phyloP scores from a whole-genome alignment of 345 rosid species.

The Streptanthus diversifolius region DNA sequence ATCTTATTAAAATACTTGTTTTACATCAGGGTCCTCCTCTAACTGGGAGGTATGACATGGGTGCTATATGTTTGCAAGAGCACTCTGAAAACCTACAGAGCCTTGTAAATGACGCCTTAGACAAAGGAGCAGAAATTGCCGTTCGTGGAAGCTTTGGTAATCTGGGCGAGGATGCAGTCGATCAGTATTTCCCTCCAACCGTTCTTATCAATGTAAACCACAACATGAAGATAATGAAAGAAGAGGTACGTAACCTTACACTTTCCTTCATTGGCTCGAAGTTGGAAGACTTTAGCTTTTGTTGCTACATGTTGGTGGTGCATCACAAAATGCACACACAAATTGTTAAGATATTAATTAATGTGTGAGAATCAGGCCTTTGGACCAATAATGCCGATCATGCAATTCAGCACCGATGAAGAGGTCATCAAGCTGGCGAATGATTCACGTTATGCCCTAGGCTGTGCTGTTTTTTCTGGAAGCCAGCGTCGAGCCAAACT shows the following conservation, averaged over 20 bases:
- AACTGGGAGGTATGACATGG: conserved; percentile 90
- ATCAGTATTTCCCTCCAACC: conserved; percentile 94
- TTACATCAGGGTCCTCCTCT: conserved; percentile 87
- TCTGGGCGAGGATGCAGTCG: conserved; percentile 87
- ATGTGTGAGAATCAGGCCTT: conserved; percentile 56
- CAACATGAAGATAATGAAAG: conserved; percentile 90
- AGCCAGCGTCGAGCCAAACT: conserved; percentile 68
- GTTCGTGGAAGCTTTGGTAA: conserved; percentile 96
- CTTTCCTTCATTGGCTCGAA: not conserved
- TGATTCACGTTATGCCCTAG: conserved; percentile 90
- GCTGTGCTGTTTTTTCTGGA: conserved; percentile 93
- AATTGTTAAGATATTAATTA: not conserved
- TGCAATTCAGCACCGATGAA: conserved; percentile 88
- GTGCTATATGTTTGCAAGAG: conserved; percentile 92
- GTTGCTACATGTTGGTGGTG: conserved; percentile 5
- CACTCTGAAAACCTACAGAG: conserved; percentile 86
- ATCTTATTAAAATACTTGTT: not conserved
- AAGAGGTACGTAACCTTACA: conserved; percentile 59
- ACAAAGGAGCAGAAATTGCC: conserved; percentile 83
- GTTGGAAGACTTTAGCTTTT: not conserved
- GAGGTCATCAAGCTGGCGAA: conserved; percentile 86
- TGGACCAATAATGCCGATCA: conserved; percentile 98
- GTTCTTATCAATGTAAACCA: conserved; percentile 79
- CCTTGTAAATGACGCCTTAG: conserved; percentile 82
- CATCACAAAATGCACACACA: not conserved